phyloP scores from a whole-genome alignment of 495 filamentous ascomycete genomes.

The Daldinia childiae region DNA sequence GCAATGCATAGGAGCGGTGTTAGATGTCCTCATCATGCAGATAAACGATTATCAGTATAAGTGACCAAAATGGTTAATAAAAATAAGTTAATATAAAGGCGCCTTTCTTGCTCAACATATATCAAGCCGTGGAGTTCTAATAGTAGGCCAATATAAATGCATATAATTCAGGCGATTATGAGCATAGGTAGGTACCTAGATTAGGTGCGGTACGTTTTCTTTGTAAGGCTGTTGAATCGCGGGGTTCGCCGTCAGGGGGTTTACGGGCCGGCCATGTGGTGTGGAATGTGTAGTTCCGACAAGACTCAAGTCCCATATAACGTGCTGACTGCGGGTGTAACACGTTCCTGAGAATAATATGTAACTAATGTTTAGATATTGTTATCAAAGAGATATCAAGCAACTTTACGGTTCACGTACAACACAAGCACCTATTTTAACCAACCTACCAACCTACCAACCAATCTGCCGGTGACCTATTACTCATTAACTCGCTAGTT shows the following conservation, averaged over 20 bases:
- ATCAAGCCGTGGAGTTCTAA: not conserved
- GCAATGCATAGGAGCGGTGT: not conserved
- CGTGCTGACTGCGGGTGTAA: not conserved
- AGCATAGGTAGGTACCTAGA: not conserved
- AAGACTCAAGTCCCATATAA: constrained; percentile 2
- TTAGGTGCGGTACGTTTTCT: not conserved
- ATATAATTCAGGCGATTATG: constrained; percentile 12
- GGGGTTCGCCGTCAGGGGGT: constrained; percentile 19
- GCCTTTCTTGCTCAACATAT: not conserved
- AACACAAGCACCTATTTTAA: constrained; percentile 22
- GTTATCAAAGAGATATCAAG: not conserved
- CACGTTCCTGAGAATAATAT: not conserved
- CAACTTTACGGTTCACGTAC: not conserved
- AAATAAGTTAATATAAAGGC: constrained; percentile 7
- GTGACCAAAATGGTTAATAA: not conserved
- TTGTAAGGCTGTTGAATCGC: constrained; percentile 17
- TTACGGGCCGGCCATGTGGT: constrained; percentile 27
- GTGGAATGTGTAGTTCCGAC: constrained; percentile 36
- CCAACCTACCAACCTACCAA: not conserved
- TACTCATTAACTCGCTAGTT: not conserved
- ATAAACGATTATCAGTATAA: too few relatives aligned
- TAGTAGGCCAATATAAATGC: not conserved
- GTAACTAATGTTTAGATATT: too few relatives aligned
- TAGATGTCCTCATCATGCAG: not conserved
- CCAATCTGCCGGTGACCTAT: constrained; percentile 16